Evolutionary conservation across 306 rosid species (phyloP).

Genomic region (Sesbania bispinosa): DNA sequence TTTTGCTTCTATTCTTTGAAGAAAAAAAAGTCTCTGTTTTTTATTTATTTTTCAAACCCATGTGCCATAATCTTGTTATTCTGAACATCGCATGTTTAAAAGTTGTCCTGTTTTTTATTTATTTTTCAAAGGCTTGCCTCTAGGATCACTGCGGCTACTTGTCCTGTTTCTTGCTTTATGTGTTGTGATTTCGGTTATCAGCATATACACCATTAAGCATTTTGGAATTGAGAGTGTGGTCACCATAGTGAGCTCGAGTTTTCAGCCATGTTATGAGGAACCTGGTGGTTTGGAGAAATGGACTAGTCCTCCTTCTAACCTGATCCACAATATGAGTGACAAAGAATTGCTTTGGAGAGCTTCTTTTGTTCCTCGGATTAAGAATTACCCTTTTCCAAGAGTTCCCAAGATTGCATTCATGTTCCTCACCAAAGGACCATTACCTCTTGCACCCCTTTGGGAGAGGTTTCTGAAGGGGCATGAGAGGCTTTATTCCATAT

Average conservation of each 20-base stretch:
- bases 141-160: conserved; percentile 53
- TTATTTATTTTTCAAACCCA: conserved; percentile 19
- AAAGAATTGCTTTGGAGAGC: conserved; percentile 79
- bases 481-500: conserved; percentile 55
- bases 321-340: conserved; percentile 77
- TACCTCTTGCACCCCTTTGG: conserved; percentile 94
- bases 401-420: conserved; percentile 91
- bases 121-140: conserved; percentile 57
- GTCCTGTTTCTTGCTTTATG: conserved; percentile 61
- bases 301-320: conserved; percentile 58
- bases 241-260: conserved; percentile 42
- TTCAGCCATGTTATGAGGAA: conserved; percentile 69
- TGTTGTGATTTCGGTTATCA: conserved; percentile 59
- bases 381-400: conserved; percentile 62
- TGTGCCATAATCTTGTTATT: conserved; percentile 12
- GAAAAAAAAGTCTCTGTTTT: neutral
- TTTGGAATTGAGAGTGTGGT: conserved; percentile 61
- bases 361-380: conserved; percentile 58
- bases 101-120: neutral
- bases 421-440: conserved; percentile 92
- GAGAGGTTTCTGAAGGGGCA: conserved; percentile 90
- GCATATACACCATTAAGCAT: conserved; percentile 65
- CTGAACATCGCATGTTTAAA: conserved; percentile 13
- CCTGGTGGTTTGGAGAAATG: conserved; percentile 51
- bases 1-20: conserved; percentile 19